A percentile compares a stretch with the other conserved stretches of the same genome.
phyloP scores from a whole-genome alignment of 208 protist species.

The Endotrypanum monterogeii region DNA sequence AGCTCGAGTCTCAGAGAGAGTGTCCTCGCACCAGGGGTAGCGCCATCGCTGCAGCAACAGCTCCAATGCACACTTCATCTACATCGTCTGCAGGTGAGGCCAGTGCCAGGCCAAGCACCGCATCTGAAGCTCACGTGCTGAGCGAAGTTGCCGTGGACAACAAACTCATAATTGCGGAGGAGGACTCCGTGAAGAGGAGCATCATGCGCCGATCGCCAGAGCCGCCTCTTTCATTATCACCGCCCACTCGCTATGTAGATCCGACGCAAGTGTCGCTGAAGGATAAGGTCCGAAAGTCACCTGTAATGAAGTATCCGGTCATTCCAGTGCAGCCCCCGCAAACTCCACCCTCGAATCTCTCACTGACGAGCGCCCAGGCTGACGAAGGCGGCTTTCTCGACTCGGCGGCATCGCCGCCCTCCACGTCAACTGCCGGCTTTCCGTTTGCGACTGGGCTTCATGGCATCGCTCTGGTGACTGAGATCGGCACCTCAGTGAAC shows the following conservation, averaged over 20 bases:
- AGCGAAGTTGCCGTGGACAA: not conserved
- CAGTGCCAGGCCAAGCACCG: not conserved
- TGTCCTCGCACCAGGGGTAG: not conserved
- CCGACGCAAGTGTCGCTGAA: not conserved
- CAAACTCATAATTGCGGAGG: too few relatives aligned
- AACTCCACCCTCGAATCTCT: not conserved
- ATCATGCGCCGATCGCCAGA: not conserved
- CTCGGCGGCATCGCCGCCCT: not conserved
- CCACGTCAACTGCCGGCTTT: not conserved
- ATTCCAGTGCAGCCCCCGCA: not conserved
- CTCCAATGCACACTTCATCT: not conserved
- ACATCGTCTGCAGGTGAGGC: not conserved
- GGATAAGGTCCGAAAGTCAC: not conserved
- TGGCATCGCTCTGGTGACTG: constrained; percentile 2
- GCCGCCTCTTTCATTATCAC: not conserved
- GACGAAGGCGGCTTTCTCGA: not conserved
- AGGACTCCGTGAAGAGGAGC: not conserved
- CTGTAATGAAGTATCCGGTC: not conserved
- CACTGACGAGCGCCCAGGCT: not conserved
- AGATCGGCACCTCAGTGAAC: constrained; percentile 7
- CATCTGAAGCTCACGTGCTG: not conserved
- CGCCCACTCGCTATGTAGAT: not conserved
- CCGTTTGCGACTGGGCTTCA: constrained; percentile 3
- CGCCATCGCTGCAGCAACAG: not conserved
- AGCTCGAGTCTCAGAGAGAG: not conserved